phyloP scores from a whole-genome alignment of 2,329 filamentous ascomycete genomes.

The Aureobasidium sp. region DNA sequence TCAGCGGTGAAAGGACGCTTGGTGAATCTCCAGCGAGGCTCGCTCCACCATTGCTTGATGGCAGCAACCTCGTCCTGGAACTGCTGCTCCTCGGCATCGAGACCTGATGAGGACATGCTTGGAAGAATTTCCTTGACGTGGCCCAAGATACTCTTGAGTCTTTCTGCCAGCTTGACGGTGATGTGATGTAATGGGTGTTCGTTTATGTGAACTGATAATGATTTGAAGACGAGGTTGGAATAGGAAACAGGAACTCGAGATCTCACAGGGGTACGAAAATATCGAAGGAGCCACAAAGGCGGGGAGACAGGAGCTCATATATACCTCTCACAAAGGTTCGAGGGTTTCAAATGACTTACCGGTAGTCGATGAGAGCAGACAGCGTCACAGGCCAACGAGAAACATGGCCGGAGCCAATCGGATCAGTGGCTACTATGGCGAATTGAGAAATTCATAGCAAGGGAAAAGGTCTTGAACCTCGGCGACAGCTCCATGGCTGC shows the following conservation, averaged over 20 bases:
- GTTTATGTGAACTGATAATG: background rate
- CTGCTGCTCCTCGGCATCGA: slow-evolving; percentile 74
- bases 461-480: background rate
- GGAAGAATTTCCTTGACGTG: slow-evolving; percentile 18
- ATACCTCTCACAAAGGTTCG: slow-evolving; percentile 2
- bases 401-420: slow-evolving; percentile 15
- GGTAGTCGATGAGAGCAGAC: slow-evolving; percentile 11
- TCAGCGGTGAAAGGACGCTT: slow-evolving; percentile 95
- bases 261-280: background rate
- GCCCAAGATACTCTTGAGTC: slow-evolving; percentile 20
- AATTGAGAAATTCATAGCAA: background rate
- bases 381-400: slow-evolving; percentile 11
- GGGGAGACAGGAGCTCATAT: slow-evolving; percentile 18
- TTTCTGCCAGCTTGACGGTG: slow-evolving; percentile 21
- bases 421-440: slow-evolving; percentile 8
- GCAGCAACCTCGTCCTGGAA: slow-evolving; percentile 87
- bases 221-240: too few relatives aligned
- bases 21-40: slow-evolving; percentile 92
- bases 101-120: slow-evolving; percentile 13
- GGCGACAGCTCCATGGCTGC: slow-evolving; percentile 14
- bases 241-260: background rate
- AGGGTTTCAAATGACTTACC: slow-evolving; percentile 14
- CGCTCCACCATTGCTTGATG: slow-evolving; percentile 95
- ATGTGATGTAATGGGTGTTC: background rate
- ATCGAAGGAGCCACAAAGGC: background rate